Conservation (phyloP, 208 protist species). For the Crithidia brevicula region DNA sequence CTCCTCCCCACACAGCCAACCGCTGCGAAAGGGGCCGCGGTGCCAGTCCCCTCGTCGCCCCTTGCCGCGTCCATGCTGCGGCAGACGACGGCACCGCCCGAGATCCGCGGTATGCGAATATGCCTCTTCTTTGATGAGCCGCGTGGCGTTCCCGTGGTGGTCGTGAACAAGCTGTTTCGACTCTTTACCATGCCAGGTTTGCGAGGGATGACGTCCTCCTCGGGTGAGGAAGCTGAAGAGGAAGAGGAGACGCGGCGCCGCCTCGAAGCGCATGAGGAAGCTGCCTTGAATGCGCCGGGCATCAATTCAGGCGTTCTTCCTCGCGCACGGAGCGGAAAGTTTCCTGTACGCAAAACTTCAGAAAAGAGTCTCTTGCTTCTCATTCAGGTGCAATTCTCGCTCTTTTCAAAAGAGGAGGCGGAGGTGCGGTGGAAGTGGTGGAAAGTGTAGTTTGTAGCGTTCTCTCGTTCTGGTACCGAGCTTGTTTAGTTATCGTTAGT, state of each 20-base stretch:
- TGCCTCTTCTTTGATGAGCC: constrained; percentile 49
- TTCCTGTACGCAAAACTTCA: not conserved
- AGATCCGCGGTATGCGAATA: constrained; percentile 48
- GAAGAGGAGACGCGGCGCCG: no score
- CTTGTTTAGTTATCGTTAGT: not conserved
- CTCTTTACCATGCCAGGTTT: constrained; percentile 46
- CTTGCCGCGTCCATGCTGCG: not conserved
- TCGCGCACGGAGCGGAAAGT: not conserved
- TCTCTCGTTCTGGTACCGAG: not conserved
- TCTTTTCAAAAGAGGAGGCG: constrained; percentile 50
- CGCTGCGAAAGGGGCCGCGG: not conserved
- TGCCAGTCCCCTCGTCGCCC: not conserved
- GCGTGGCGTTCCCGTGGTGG: constrained; percentile 49
- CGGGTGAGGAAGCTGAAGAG: constrained; percentile 12
- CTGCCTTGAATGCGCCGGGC: not conserved
- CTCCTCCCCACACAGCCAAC: constrained; percentile 24
- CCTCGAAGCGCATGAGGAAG: not conserved
- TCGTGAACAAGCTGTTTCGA: constrained; percentile 66
- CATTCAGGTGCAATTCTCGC: constrained; percentile 56
- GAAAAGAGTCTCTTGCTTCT: constrained; percentile 51
- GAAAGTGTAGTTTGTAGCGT: constrained; percentile 26
- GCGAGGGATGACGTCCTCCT: constrained; percentile 15
- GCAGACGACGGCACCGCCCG: constrained; percentile 6
- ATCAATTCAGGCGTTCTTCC: not conserved
- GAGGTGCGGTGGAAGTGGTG: constrained; percentile 66